A percentile compares a stretch with the other conserved stretches of the same genome.
phyloP scores from a whole-genome alignment of 306 rosid species.

The Rosa chinensis region DNA sequence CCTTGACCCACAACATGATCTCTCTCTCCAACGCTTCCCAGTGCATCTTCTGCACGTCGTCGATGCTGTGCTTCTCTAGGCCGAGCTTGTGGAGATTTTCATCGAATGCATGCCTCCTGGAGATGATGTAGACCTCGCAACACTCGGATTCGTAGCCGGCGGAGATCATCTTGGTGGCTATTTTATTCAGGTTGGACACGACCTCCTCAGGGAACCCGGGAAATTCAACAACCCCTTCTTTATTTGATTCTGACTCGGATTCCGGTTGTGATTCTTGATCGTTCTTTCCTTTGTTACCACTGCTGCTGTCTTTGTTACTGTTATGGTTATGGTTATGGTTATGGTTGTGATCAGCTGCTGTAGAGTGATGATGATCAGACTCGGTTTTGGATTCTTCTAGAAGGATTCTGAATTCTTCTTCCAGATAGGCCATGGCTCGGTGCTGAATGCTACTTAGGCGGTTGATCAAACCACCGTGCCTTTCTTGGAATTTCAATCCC shows the following conservation, averaged over 20 bases:
- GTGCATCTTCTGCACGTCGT: constrained; percentile 60
- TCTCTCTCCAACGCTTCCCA: constrained; percentile 66
- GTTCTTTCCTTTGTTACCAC: constrained; percentile 33
- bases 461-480: constrained; percentile 38
- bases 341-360: not conserved
- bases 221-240: constrained; percentile 15
- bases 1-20: constrained; percentile 56
- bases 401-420: constrained; percentile 60
- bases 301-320: constrained; percentile 4
- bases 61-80: constrained; percentile 37
- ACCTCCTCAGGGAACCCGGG: constrained; percentile 48
- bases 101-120: constrained; percentile 48
- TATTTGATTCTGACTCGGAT: constrained; percentile 11
- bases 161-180: constrained; percentile 49
- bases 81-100: constrained; percentile 39
- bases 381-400: constrained; percentile 49
- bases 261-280: constrained; percentile 19
- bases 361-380: constrained; percentile 17
- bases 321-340: not conserved
- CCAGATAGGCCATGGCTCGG: constrained; percentile 54
- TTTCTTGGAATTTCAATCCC: constrained; percentile 23
- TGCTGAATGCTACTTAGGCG: constrained; percentile 49
- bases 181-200: constrained; percentile 40
- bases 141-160: constrained; percentile 65
- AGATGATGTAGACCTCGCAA: constrained; percentile 38